Conservation (phyloP, 2,329 filamentous ascomycete genomes). For the Fusarium sp. region DNA sequence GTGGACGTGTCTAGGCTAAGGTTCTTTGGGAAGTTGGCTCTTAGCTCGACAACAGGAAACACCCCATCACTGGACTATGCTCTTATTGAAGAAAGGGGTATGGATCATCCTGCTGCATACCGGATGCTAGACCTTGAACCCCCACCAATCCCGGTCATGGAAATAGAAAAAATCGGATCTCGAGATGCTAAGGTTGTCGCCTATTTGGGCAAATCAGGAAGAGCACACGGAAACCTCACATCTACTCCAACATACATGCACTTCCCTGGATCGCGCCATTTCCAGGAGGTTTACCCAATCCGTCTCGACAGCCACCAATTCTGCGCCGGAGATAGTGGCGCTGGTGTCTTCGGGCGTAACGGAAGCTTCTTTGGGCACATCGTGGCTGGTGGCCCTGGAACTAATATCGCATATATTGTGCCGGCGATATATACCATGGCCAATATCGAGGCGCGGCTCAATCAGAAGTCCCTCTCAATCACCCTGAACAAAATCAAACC, state of each 20-base stretch:
- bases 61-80: not conserved
- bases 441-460: not conserved
- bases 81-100: not conserved
- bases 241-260: not conserved
- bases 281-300: not conserved
- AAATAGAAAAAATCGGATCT: not conserved
- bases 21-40: not conserved
- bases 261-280: not conserved
- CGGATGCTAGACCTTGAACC: too few relatives aligned
- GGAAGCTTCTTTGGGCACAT: not conserved
- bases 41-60: not conserved
- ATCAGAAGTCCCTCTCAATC: too few relatives aligned
- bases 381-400: not conserved
- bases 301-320: not conserved
- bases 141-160: too few relatives aligned
- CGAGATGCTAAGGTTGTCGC: not conserved
- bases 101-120: not conserved
- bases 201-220: not conserved
- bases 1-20: not conserved
- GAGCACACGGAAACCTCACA: not conserved
- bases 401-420: not conserved
- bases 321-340: not conserved
- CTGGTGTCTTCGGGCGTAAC: not conserved
- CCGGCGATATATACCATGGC: not conserved
- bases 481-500: too few relatives aligned